These are phyloP conservation scores for Russula olivacea DNA, from an alignment of 768 basidiomycete genomes.

Conservation along the genomic window DNA sequence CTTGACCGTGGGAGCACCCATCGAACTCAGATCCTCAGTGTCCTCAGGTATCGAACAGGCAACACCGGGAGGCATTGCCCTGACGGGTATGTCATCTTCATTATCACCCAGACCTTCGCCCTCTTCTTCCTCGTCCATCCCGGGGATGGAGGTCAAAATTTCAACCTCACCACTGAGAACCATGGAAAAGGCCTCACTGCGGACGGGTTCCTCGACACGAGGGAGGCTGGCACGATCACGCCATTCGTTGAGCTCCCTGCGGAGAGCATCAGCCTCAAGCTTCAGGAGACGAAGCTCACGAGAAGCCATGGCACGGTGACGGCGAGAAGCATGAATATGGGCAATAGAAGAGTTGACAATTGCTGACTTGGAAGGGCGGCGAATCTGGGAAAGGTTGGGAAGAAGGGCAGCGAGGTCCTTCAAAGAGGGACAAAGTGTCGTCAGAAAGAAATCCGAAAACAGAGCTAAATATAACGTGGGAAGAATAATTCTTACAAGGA, in stretches of 20 bases:
- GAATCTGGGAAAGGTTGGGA: slow-evolving; percentile 84
- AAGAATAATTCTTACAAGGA: slow-evolving; percentile 52
- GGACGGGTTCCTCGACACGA: slow-evolving; percentile 64
- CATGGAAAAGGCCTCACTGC: slow-evolving; percentile 67
- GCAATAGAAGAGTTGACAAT: slow-evolving; percentile 96
- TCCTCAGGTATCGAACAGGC: slow-evolving; percentile 26
- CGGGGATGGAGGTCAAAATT: slow-evolving; percentile 44
- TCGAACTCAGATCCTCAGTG: slow-evolving; percentile 26
- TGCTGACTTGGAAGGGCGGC: slow-evolving; percentile 91
- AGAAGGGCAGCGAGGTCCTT: slow-evolving; percentile 89
- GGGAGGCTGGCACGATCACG: slow-evolving; percentile 69
- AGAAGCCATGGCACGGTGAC: slow-evolving; percentile 75
- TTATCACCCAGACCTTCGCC: slow-evolving; percentile 44
- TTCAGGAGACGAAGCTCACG: slow-evolving; percentile 76
- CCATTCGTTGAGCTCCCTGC: slow-evolving; percentile 92
- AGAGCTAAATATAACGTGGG: slow-evolving; percentile 11
- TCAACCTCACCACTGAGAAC: slow-evolving; percentile 68
- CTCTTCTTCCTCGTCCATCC: slow-evolving; percentile 52
- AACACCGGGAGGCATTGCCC: slow-evolving; percentile 26
- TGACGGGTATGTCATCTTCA: slow-evolving; percentile 30
- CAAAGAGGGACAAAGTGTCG: not conserved
- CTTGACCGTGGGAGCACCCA: slow-evolving; percentile 35
- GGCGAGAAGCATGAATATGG: slow-evolving; percentile 75
- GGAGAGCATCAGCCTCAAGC: slow-evolving; percentile 77
- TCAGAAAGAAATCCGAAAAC: slow-evolving; percentile 6